Evolutionary conservation across 257 asterid species (phyloP).

Genomic region (Nicotiana benthamiana): DNA sequence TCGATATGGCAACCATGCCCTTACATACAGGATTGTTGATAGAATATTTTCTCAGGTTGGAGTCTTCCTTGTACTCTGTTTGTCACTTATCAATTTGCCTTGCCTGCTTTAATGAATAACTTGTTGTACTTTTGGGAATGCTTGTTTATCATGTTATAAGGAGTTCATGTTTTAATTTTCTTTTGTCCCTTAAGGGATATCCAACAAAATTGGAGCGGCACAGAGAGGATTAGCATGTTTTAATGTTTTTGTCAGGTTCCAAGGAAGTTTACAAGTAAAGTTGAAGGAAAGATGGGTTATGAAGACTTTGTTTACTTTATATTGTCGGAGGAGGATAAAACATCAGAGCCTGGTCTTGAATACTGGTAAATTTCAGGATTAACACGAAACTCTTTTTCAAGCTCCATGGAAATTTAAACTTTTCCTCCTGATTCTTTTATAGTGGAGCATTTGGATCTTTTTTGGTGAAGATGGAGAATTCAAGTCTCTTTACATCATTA

Average conservation of each 20-base stretch:
- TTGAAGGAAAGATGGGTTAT: conserved; percentile 99
- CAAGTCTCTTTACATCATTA: neutral
- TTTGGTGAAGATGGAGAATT: neutral
- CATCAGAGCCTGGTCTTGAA: conserved; percentile 98
- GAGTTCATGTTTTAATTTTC: neutral
- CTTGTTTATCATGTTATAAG: neutral
- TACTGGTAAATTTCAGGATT: conserved; percentile 56
- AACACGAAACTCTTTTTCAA: neutral
- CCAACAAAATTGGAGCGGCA: neutral
- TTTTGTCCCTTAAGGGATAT: neutral
- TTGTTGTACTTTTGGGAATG: neutral
- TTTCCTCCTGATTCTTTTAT: neutral
- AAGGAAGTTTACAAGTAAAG: conserved; percentile 93
- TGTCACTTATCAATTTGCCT: conserved; percentile 6
- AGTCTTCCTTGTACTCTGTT: conserved; percentile 19
- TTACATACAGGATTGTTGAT: conserved; percentile 97
- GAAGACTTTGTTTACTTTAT: conserved; percentile 98
- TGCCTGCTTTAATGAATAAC: conserved; percentile 17
- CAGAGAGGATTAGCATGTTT: neutral
- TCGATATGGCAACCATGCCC: conserved; percentile 98
- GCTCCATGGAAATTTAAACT: neutral
- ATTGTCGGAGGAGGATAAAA: conserved; percentile 96
- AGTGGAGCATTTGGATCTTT: neutral
- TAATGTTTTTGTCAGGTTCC: conserved; percentile 54
- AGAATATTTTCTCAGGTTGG: conserved; percentile 97